Evolutionary conservation across 2,329 filamentous ascomycete species (phyloP).

Genomic region (Xylaria sp.): DNA sequence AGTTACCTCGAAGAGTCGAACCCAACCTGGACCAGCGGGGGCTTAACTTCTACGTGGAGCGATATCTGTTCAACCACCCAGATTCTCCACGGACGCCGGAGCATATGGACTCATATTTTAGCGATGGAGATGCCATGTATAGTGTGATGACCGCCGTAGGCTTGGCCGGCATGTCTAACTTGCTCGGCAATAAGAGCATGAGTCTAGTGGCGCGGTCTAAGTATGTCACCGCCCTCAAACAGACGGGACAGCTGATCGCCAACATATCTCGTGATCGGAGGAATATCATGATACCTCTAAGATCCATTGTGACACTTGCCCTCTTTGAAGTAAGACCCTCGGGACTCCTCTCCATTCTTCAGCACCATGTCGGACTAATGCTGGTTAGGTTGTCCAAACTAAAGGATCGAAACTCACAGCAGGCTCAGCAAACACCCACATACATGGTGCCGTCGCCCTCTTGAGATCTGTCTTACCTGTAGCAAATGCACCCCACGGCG

Average conservation of each 20-base stretch:
- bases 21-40: constrained; percentile 60
- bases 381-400: constrained; percentile 52
- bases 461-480: constrained; percentile 60
- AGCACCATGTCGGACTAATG: constrained; percentile 34
- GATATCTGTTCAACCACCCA: constrained; percentile 63
- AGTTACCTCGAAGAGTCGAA: constrained; percentile 52
- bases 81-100: constrained; percentile 58
- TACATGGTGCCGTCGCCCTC: constrained; percentile 69
- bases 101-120: constrained; percentile 52
- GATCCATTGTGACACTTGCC: constrained; percentile 67
- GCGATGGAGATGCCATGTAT: constrained; percentile 55
- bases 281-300: constrained; percentile 57
- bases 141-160: constrained; percentile 68
- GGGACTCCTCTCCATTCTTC: background rate
- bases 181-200: constrained; percentile 59
- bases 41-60: constrained; percentile 62
- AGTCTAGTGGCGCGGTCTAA: constrained; percentile 61
- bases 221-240: constrained; percentile 65
- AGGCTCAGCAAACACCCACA: constrained; percentile 66
- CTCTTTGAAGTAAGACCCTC: constrained; percentile 65
- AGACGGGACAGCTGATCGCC: constrained; percentile 57
- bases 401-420: constrained; percentile 60
- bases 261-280: constrained; percentile 50
- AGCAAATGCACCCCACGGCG: constrained; percentile 53
- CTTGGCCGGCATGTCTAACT: constrained; percentile 67